Conservation (phyloP, 2,329 filamentous ascomycete genomes). For the Cryphonectria parasitica region DNA sequence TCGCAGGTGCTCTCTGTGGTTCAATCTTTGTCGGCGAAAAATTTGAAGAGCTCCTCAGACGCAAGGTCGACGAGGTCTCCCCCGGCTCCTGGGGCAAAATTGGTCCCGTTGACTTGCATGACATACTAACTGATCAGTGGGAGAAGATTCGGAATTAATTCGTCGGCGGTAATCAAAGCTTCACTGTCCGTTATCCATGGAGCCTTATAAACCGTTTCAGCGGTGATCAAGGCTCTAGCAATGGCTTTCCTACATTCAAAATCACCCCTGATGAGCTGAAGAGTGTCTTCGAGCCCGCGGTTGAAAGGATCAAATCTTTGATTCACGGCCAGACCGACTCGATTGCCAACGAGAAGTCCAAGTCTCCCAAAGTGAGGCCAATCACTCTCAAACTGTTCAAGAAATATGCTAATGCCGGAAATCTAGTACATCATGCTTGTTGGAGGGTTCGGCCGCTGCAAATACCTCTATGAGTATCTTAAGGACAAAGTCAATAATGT, state of each 20-base stretch:
- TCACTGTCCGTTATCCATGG: constrained; percentile 20
- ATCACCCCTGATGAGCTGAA: constrained; percentile 32
- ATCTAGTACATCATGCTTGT: constrained; percentile 44
- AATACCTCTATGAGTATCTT: constrained; percentile 36
- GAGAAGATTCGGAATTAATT: constrained; percentile 36
- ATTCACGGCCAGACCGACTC: constrained; percentile 34
- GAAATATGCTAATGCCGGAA: neutral
- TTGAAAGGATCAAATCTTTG: constrained; percentile 31
- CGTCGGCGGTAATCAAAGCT: constrained; percentile 20
- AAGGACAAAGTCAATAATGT: neutral
- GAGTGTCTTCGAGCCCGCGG: constrained; percentile 33
- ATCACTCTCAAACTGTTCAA: neutral
- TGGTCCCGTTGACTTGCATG: neutral
- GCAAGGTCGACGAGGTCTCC: constrained; percentile 17
- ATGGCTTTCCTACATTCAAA: neutral
- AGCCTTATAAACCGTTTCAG: neutral
- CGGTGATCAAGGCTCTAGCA: neutral
- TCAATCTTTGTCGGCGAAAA: constrained; percentile 45
- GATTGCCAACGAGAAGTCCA: constrained; percentile 27
- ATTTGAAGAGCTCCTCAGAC: constrained; percentile 38
- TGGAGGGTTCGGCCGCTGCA: constrained; percentile 43
- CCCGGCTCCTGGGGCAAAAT: constrained; percentile 25
- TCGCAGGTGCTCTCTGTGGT: constrained; percentile 44
- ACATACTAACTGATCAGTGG: constrained; percentile 31
- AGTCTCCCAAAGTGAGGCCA: constrained; percentile 35